Base-by-base conservation (phyloP, 345 rosid species). In the Eucalyptus paniculata region DNA sequence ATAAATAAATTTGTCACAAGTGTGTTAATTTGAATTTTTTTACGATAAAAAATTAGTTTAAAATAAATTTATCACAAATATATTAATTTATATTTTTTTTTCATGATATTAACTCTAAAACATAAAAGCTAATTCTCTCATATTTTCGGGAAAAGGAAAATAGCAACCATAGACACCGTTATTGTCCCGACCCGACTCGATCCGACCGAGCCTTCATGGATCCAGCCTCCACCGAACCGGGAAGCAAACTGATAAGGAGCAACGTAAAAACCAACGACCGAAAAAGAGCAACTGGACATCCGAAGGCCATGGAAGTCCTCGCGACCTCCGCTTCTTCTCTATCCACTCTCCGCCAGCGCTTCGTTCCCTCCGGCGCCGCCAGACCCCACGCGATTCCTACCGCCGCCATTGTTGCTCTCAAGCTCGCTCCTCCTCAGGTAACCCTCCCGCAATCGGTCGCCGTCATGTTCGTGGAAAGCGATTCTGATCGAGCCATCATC, bases 271-370 rank as follows among this genome's bases (percentile, higher is more conserved):
- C 45, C 42, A 72, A 19, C 82, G 69, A 62, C 34, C 32, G 69
- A 21, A 12, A 72, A 72, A 1, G 40, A 72, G 82, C 45, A 4
- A 37, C 45, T 19, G 45, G 1, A 37, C 3, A 72, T 34, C 44
- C 45, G 45, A 23, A 40, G 26, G 44, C 82, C 91, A 95, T 96
- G 97, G 96, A 93, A 93, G 91, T 94, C 89, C 92, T 93, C 24
- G 92, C 97, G 87, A 92, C 90, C 91, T 93, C 95, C 89, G 51
- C 92, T 80, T 10, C 91, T 72, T 72, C 45, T 37, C 82, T 72
- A 37, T 72, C 82, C 82, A 37, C 82, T 34, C 82, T 72, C 45
- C 82, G 82, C 62, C 44, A 72, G 72, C 62, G 89, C 37, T 91
- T 90, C 86, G 24, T 91, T 12, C 23, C 92, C 19, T 90, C 60